Conservation (phyloP, 139 green algal genomes). For the Haematococcus sp. region DNA sequence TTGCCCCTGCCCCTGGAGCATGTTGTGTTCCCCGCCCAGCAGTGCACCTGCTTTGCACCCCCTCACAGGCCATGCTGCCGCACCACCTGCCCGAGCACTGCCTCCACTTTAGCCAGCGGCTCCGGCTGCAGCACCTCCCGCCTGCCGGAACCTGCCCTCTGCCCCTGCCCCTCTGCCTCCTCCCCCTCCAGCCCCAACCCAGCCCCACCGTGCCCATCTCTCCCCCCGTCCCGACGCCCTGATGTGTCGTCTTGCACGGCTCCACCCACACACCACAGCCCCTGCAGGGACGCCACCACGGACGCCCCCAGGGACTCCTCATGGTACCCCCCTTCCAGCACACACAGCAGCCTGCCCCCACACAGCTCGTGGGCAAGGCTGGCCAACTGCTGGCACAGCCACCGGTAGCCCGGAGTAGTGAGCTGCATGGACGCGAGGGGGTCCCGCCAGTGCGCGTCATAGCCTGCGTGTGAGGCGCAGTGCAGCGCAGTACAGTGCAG, state of each 20-base stretch:
- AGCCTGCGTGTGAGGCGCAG: conserved; percentile 56
- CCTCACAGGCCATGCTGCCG: conserved; percentile 22
- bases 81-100: conserved; percentile 17
- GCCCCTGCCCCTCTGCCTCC: too few species aligned
- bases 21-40: too few species aligned
- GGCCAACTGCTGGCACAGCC: conserved; percentile 41
- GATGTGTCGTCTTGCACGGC: too few species aligned
- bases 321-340: conserved; percentile 91
- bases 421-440: conserved; percentile 81
- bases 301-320: conserved; percentile 60
- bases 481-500: not conserved
- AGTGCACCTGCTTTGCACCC: too few species aligned
- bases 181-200: too few species aligned
- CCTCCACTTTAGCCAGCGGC: conserved; percentile 30
- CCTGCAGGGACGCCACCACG: conserved; percentile 73
- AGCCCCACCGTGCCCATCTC: too few species aligned
- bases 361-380: not conserved
- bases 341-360: conserved; percentile 57
- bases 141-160: not conserved
- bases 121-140: conserved; percentile 29
- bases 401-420: conserved; percentile 69
- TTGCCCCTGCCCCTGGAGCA: too few species aligned
- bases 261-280: conserved; percentile 44
- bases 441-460: conserved; percentile 88
- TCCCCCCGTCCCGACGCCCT: too few species aligned